Base-by-base conservation (phyloP, 1,284 basidiomycete species). In the Exobasidium rhododendri region DNA sequence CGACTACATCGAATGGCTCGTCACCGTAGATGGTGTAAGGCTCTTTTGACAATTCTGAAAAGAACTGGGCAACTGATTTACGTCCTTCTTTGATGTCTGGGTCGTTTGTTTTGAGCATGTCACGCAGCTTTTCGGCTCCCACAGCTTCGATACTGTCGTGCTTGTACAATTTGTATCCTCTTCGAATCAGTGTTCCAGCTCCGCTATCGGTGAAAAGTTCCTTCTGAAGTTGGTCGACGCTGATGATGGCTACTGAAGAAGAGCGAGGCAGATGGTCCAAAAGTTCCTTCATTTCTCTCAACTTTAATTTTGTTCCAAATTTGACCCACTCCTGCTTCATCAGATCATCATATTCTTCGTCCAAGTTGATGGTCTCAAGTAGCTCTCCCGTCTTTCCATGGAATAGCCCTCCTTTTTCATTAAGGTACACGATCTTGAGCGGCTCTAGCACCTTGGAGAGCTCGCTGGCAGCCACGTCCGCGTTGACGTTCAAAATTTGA, bases 251-350 rank as follows among this genome's bases (percentile, higher is more conserved):
- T 59, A 98, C 94, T 49, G 93, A 97, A 22, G 94, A 97, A 2
- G 96, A 91, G 69, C 96, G 92, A 31, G 96, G 94, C 63, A 98
- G 91, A 82, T 96, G 90, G 81, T 98, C 96, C 59, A 99, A 87
- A 51, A 99, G 87, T 80, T 98, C 94, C 83, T 99, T 99, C 85
- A 98, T 97, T 82, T 98, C 94, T 71, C 94, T 89, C 57, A 99
- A 86, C 83, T 98, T 98, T 82, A 99, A 90, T 83, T 99, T 99
- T 72, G 96, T 98, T 69, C 94, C 94, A 80, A 88, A 97, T 82
- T 97, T 97, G 83, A 99, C 94, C 94, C 96, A 99, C n/a, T 93
- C 86, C 83, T 97, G 89, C 80, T 94, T 96, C 93, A 98, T 92
- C 64, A 99, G 86, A 45, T 86, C 86, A 70, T 96, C 91, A 82